Evolutionary conservation across 257 asterid genomes (phyloP), one percentile per base, ranked within the genome.

Genomic region (Scutellaria barbata): DNA sequence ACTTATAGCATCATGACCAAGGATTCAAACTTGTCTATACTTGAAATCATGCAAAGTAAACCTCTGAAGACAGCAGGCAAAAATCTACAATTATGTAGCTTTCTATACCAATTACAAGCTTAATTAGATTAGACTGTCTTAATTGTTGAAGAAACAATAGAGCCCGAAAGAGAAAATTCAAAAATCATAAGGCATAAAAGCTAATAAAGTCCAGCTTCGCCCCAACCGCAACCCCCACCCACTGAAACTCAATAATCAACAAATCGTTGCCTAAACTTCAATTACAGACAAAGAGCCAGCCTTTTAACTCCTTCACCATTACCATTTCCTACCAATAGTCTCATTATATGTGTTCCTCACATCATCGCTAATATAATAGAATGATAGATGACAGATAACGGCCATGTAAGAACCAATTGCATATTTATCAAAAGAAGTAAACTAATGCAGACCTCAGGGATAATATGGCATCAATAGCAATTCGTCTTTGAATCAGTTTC

Each of bases 261-360:
- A 57, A 1, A 55, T 35, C 7, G 33, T 39, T 45, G 69, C 54
- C 50, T 46, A 42, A 40, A 40, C 48, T 58, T 66, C 57, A 14
- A 35, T 55, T 37, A 42, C 20, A 74, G 48, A n/a, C 40, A 30
- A 30, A 30, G n/a, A 40, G 51, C 68, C 56, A 53, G 14, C 48
- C 35, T 42, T 48, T 57, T 33, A 1, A 12, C 18, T 39, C 35
- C 35, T 30, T 2, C 63, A 18, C 10, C 10, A 5, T 42, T 53
- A 68, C 57, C 58, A 56, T 13, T 52, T 53, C 58, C 13, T 30
- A 58, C 71, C 47, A 75, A 68, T 43, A 11, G 13, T 67, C 20
- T 16, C n/a, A 13, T 10, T 39, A 40, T 18, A 41, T 46, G 20
- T 52, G 53, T 64, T 20, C 55, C 33, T 42, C 35, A 30, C 35